phyloP scores from a whole-genome alignment of 371 early-diverging fungal species.

The Nematocida minor region DNA sequence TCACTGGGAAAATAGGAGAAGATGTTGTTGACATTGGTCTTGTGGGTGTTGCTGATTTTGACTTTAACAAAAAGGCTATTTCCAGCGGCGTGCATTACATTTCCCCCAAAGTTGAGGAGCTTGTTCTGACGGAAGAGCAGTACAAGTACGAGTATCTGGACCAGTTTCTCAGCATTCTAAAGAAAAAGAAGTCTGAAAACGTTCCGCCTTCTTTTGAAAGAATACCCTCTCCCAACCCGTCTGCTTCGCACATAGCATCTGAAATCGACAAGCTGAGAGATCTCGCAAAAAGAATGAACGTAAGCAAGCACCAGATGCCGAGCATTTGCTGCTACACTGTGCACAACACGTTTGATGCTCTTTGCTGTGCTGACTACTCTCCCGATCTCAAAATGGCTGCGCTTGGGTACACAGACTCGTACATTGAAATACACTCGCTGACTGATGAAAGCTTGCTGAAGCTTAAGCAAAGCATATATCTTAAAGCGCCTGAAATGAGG shows the following conservation, averaged over 20 bases:
- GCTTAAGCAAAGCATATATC: constrained; percentile 61
- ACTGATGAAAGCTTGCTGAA: constrained; percentile 59
- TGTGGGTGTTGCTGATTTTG: constrained; percentile 41
- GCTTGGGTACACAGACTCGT: constrained; percentile 63
- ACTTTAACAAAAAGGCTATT: constrained; percentile 48
- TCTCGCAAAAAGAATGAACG: constrained; percentile 71
- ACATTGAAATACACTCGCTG: constrained; percentile 64
- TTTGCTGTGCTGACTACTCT: constrained; percentile 62
- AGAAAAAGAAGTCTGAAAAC: constrained; percentile 60
- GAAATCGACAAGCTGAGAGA: constrained; percentile 72
- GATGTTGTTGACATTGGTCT: constrained; percentile 58
- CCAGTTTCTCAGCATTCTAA: constrained; percentile 69
- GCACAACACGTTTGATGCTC: constrained; percentile 77
- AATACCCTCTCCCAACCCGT: constrained; percentile 39
- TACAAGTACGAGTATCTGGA: constrained; percentile 75
- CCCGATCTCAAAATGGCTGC: constrained; percentile 61
- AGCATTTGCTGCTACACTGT: constrained; percentile 91
- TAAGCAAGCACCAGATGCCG: constrained; percentile 74
- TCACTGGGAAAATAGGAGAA: constrained; percentile 56
- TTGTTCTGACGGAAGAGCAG: constrained; percentile 71
- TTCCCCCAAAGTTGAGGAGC: constrained; percentile 60
- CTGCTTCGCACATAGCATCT: constrained; percentile 56
- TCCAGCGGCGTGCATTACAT: constrained; percentile 59
- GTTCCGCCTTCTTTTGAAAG: constrained; percentile 16
- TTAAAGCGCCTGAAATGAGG: constrained; percentile 54